A percentile compares a stretch with the other conserved stretches of the same genome.
These are phyloP conservation scores for Cyclotella sp. DNA, from an alignment of 108 stramenopile genomes.

Conservation along the genomic window DNA sequence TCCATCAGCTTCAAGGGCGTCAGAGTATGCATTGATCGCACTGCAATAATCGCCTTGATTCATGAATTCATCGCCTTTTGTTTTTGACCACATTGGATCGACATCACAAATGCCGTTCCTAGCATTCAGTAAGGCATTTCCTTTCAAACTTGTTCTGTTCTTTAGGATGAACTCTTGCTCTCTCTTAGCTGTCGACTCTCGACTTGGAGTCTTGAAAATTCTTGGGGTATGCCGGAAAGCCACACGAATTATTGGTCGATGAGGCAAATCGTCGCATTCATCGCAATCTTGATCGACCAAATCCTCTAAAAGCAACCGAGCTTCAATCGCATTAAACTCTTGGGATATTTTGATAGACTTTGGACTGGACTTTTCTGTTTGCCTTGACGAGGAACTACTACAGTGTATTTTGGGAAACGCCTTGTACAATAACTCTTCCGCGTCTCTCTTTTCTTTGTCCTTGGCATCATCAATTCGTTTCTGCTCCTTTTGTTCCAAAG, in stretches of 20 bases:
- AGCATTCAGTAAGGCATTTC: constrained; percentile 42
- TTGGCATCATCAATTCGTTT: constrained; percentile 50
- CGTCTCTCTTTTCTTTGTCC: constrained; percentile 49
- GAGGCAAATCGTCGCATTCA: constrained; percentile 26
- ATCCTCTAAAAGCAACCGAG: background rate
- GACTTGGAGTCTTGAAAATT: constrained; percentile 69
- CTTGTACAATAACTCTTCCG: constrained; percentile 60
- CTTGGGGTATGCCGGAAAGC: constrained; percentile 62
- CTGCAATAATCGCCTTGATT: constrained; percentile 45
- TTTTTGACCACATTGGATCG: constrained; percentile 59
- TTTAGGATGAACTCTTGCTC: constrained; percentile 71
- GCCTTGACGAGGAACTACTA: constrained; percentile 2
- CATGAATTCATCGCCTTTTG: constrained; percentile 64
- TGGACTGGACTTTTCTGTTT: background rate
- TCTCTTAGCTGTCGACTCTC: constrained; percentile 57
- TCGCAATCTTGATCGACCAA: background rate
- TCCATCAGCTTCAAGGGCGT: constrained; percentile 47
- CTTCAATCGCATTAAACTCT: background rate
- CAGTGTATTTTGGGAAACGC: constrained; percentile 43
- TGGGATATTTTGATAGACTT: background rate
- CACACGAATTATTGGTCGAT: constrained; percentile 21
- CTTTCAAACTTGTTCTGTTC: constrained; percentile 53
- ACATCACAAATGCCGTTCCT: constrained; percentile 45
- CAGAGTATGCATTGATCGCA: constrained; percentile 60
- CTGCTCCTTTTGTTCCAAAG: constrained; percentile 43